phyloP scores from a whole-genome alignment of 2,329 filamentous ascomycete genomes.

The Claviceps capensis region DNA sequence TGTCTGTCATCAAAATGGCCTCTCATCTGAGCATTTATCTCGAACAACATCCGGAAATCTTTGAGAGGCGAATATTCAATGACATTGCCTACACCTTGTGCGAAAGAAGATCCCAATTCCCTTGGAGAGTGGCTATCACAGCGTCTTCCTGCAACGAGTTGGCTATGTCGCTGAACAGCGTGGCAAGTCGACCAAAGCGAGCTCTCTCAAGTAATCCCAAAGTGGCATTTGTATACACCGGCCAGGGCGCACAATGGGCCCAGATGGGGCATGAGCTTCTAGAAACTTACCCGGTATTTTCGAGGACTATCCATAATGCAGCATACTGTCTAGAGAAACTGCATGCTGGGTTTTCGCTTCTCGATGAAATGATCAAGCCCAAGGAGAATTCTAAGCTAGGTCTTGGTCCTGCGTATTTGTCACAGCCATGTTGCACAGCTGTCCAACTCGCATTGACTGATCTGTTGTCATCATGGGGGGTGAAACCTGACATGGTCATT shows the following conservation, averaged over 20 bases:
- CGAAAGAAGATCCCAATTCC: constrained; percentile 28
- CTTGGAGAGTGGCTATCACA: constrained; percentile 29
- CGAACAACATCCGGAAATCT: constrained; percentile 28
- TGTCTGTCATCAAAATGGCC: constrained; percentile 16
- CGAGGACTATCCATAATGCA: constrained; percentile 16
- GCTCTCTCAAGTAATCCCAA: constrained; percentile 9
- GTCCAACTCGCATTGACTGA: constrained; percentile 33
- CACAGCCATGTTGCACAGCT: constrained; percentile 30
- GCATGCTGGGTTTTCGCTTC: constrained; percentile 21
- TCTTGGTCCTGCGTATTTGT: constrained; percentile 25
- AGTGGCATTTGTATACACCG: constrained; percentile 24
- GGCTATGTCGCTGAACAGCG: constrained; percentile 27
- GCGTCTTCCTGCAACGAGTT: constrained; percentile 30
- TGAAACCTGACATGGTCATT: constrained; percentile 12
- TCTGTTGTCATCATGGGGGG: constrained; percentile 24
- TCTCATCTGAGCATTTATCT: constrained; percentile 23
- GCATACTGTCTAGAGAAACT: constrained; percentile 19
- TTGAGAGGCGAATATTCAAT: constrained; percentile 27
- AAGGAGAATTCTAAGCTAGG: constrained; percentile 19
- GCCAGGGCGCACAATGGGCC: constrained; percentile 26
- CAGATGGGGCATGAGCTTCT: constrained; percentile 25
- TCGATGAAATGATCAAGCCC: constrained; percentile 23
- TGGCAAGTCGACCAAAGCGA: background rate
- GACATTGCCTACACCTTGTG: constrained; percentile 35
- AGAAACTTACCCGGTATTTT: constrained; percentile 21